Percentiles rank a stretch among this genome's conserved stretches.
phyloP scores from a whole-genome alignment of 495 filamentous ascomycete species.

The Hypoxylon cercidicola region DNA sequence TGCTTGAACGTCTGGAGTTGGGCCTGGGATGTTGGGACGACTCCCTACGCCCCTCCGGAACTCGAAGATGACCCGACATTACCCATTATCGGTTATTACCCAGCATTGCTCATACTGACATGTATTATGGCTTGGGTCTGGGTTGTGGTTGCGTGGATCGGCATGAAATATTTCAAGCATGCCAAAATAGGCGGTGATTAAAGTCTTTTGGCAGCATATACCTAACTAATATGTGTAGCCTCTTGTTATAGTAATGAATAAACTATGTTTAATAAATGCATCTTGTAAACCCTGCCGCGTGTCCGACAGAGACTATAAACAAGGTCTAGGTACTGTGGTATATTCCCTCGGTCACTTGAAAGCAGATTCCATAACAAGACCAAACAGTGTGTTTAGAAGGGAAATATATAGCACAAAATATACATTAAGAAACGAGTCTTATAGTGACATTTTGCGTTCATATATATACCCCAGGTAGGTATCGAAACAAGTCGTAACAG shows the following conservation, averaged over 20 bases:
- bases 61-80: conserved; percentile 91
- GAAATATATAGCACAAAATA: too few species aligned
- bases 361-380: too few species aligned
- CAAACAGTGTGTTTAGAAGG: too few species aligned
- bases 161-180: conserved; percentile 99
- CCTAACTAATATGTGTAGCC: background rate
- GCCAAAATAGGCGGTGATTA: conserved; percentile 77
- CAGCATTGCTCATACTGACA: conserved; percentile 89
- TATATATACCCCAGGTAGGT: too few species aligned
- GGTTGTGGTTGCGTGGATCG: conserved; percentile 96
- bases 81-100: conserved; percentile 97
- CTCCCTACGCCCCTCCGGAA: conserved; percentile 91
- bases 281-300: background rate
- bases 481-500: too few species aligned
- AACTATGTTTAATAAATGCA: background rate
- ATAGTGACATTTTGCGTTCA: too few species aligned
- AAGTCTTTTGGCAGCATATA: conserved; percentile 4
- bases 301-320: background rate
- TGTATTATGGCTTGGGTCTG: conserved; percentile 98
- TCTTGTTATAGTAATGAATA: background rate
- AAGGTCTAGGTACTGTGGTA: too few species aligned
- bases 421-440: too few species aligned
- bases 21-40: conserved; percentile 99
- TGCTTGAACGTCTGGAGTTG: conserved; percentile 99
- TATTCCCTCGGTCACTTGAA: too few species aligned